A percentile compares a stretch with the other conserved stretches of the same genome.
These are phyloP conservation scores for Achaetomium macrosporum DNA, from an alignment of 2,329 filamentous ascomycete genomes.

Conservation along the genomic window DNA sequence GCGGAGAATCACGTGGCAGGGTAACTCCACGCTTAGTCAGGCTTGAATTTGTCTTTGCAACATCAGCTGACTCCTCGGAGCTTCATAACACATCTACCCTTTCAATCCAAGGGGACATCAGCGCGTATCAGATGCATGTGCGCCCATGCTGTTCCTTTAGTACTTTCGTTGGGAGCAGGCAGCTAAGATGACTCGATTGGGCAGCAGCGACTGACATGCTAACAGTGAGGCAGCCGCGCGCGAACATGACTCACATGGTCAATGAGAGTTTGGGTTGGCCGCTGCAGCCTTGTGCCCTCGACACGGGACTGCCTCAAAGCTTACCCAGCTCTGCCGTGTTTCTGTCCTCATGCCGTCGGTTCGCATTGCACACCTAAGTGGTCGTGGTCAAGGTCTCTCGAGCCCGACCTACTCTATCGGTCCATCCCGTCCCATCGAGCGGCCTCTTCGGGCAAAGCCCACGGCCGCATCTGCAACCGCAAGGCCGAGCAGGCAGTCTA, in stretches of 20 bases:
- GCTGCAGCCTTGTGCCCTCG: slow-evolving; percentile 2
- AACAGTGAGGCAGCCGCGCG: slow-evolving; percentile 13
- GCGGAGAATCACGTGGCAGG: not conserved
- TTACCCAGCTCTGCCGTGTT: not conserved
- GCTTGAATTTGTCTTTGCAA: not conserved
- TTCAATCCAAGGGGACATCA: not conserved
- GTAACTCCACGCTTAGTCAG: not conserved
- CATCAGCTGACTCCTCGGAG: not conserved
- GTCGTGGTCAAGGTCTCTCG: not conserved
- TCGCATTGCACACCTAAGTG: slow-evolving; percentile 11
- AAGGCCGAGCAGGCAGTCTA: slow-evolving; percentile 5
- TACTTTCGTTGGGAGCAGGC: slow-evolving; percentile 6
- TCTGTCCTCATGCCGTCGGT: slow-evolving; percentile 2
- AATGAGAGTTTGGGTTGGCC: slow-evolving; percentile 4
- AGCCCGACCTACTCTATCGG: not conserved
- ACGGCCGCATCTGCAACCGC: not conserved
- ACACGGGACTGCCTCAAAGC: not conserved
- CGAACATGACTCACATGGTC: slow-evolving; percentile 9
- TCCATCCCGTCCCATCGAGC: not conserved
- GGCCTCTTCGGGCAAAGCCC: not conserved
- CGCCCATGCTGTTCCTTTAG: not conserved
- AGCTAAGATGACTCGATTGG: slow-evolving; percentile 14
- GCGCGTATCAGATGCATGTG: not conserved
- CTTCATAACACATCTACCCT: not conserved
- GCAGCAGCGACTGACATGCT: slow-evolving; percentile 3